Base-by-base conservation (phyloP, 2,329 filamentous ascomycete genomes). In the Coniella vitis region DNA sequence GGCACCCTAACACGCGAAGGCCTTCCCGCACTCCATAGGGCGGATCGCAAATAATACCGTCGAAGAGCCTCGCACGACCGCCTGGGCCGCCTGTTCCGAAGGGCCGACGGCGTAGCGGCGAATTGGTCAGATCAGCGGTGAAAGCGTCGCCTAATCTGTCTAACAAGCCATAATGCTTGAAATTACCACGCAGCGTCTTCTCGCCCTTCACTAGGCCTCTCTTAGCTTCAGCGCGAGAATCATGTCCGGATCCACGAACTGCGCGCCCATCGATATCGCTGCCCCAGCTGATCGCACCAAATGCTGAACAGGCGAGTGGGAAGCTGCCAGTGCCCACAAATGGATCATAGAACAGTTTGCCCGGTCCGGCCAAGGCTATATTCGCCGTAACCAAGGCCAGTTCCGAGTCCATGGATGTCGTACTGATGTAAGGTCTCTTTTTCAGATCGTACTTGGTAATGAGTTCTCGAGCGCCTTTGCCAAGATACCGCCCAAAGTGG, bases 291-390 rank as follows among this genome's bases (percentile, higher is more conserved):
- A 86, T 64, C 1, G 90, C 89, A 1, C 93, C 93, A 60, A 95
- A 96, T 65, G 95, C 86, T 2, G 90, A 86, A 58, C 87, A 91
- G 0, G 93, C 89, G 20, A 98, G 73, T 1, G 89, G 86, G 61
- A 98, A 97, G 47, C 89, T 91, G 4, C 91, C 93, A 0, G 93
- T 97, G 4, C 93, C 93, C 51, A 93, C 90, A 62, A 98, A 98
- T 0, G 93, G 93, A 58, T 98, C 93, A 60, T 91, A 96, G 59
- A 95, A 87, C 2, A 97, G 63, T 61, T 87, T 94, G 0, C 89
- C 91, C 0, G 90, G 86, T 0, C 72, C 83, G 0, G 90, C 90
- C 13, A 87, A 79, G 0, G 88, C 87, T 57, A 98, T 82, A 61
- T 97, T 98, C 2, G 91, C 93, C 0, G 90, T 96, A 19, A 98